Conservation (phyloP, 768 basidiomycete species). For the Lentinula sp. region DNA sequence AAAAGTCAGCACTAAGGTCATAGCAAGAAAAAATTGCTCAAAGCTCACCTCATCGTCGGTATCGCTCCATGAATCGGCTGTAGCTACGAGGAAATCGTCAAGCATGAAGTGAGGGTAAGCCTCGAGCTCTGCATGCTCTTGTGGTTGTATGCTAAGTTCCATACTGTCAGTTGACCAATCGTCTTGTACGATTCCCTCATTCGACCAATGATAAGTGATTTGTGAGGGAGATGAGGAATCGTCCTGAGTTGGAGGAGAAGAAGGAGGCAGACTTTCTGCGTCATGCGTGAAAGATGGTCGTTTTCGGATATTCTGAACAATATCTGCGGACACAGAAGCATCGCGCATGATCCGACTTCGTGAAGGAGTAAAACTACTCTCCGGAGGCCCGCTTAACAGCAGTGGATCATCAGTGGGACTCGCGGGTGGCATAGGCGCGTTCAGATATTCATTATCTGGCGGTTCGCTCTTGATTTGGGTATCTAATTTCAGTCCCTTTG, state of each 20-base stretch:
- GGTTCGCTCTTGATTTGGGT: conserved; percentile 53
- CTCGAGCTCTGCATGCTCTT: not conserved
- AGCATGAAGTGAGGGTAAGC: not conserved
- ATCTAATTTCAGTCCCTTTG: conserved; percentile 17
- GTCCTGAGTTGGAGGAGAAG: conserved; percentile 18
- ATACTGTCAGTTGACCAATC: conserved; percentile 7
- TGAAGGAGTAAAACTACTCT: conserved; percentile 18
- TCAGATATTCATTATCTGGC: conserved; percentile 51
- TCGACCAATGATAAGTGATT: not conserved
- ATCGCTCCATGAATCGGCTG: conserved; percentile 15
- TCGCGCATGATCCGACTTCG: conserved; percentile 9
- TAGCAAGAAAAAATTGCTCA: conserved; percentile 16
- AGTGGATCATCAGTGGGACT: conserved; percentile 76
- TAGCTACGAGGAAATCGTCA: conserved; percentile 1
- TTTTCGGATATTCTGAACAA: not conserved
- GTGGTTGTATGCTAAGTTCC: conserved; percentile 11
- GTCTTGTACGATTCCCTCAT: not conserved
- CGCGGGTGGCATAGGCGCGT: conserved; percentile 54
- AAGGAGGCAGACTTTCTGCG: conserved; percentile 25
- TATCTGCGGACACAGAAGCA: conserved; percentile 11
- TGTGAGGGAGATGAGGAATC: conserved; percentile 16
- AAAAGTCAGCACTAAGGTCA: not conserved
- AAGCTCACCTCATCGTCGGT: conserved; percentile 9
- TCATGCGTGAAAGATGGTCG: conserved; percentile 11
- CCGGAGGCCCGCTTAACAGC: conserved; percentile 45